A percentile compares a stretch with the other conserved stretches of the same genome.
Conservation (phyloP, 305 asterid genomes). For the Fraxinus xanthoxyloides region DNA sequence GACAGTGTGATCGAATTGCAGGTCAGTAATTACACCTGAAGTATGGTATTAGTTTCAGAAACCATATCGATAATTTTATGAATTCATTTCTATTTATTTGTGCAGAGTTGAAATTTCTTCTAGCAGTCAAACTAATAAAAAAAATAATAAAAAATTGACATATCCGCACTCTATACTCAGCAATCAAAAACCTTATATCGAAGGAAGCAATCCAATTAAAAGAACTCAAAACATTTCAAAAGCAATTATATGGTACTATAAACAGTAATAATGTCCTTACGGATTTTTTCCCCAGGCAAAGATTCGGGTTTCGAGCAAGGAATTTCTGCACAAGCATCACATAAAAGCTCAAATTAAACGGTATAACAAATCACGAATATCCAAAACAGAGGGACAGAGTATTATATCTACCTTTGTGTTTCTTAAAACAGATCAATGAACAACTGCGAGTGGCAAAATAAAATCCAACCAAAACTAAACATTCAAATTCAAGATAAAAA, state of each 20-base stretch:
- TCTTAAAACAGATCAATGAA: constrained; percentile 74
- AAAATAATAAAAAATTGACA: background rate
- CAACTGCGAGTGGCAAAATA: constrained; percentile 45
- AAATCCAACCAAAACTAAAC: constrained; percentile 15
- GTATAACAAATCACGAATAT: background rate
- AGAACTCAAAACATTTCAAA: background rate
- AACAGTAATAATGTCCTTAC: constrained; percentile 33
- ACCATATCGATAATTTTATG: background rate
- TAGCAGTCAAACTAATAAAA: background rate
- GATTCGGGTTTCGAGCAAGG: constrained; percentile 60
- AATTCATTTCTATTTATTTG: background rate
- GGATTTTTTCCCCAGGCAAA: constrained; percentile 25
- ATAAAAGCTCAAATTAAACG: constrained; percentile 12
- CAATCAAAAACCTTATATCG: background rate
- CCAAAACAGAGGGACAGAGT: constrained; percentile 4
- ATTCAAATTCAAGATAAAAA: background rate
- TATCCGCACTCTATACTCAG: background rate
- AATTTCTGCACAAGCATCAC: constrained; percentile 45
- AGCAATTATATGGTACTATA: background rate
- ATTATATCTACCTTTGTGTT: constrained; percentile 61
- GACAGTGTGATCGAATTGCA: background rate
- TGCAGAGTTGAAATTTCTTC: background rate
- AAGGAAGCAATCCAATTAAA: background rate
- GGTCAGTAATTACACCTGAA: background rate
- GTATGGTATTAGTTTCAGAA: background rate